phyloP scores from a whole-genome alignment of 345 rosid species.

The Acer campestre region DNA sequence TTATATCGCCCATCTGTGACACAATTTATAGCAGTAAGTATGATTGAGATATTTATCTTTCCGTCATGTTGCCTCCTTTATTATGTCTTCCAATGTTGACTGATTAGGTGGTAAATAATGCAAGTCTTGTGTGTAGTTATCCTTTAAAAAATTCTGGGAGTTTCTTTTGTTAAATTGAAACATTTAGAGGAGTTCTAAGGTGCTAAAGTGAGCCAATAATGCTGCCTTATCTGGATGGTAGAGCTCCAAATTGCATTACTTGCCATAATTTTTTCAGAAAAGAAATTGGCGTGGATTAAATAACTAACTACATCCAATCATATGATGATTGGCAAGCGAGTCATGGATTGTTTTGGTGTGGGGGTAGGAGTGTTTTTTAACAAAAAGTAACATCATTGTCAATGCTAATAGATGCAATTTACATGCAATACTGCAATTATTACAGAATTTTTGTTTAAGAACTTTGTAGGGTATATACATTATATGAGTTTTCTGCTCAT shows the following conservation, averaged over 20 bases:
- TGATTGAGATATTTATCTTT: conserved; percentile 12
- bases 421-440: not conserved
- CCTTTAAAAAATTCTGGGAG: not conserved
- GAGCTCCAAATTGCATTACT: not conserved
- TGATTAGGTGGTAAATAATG: not conserved
- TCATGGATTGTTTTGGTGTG: not conserved
- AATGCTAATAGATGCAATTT: conserved; percentile 2
- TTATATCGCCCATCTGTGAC: conserved; percentile 85
- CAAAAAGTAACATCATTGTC: not conserved
- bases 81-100: not conserved
- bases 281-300: not conserved
- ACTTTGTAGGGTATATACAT: not conserved
- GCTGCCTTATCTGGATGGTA: not conserved
- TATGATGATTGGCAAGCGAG: not conserved
- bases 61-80: conserved; percentile 1
- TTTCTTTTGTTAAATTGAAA: not conserved
- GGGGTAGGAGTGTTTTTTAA: not conserved
- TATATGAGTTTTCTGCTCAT: not conserved
- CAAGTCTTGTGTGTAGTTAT: not conserved
- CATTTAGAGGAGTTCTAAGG: not conserved
- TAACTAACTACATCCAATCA: not conserved
- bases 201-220: not conserved
- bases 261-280: not conserved
- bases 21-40: conserved; percentile 87
- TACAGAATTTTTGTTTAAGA: not conserved